These are phyloP conservation scores for Nicotiana attenuata DNA, from an alignment of 257 asterid species.

Conservation along the genomic window DNA sequence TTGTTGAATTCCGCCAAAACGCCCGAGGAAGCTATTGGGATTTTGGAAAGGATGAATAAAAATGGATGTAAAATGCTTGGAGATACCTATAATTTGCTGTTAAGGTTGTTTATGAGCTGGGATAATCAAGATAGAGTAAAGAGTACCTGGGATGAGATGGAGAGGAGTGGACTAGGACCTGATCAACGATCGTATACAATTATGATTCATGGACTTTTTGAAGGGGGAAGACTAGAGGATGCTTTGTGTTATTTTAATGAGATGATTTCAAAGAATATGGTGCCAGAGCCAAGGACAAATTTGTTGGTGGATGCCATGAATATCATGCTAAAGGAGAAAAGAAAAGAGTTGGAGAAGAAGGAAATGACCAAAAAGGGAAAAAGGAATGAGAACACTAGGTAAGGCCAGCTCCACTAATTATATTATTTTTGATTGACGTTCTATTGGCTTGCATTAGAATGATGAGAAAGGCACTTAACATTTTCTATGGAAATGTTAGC, in stretches of 20 bases:
- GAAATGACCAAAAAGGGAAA: neutral
- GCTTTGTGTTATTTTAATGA: slow-evolving; percentile 48
- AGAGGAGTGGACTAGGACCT: slow-evolving; percentile 60
- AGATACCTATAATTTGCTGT: slow-evolving; percentile 55
- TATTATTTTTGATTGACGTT: neutral
- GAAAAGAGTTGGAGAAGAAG: neutral
- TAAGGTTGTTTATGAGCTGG: slow-evolving; percentile 73
- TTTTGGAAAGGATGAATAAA: slow-evolving; percentile 56
- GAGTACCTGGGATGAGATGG: slow-evolving; percentile 64
- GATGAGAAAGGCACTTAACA: neutral
- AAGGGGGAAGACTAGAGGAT: slow-evolving; percentile 34
- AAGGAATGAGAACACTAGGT: neutral
- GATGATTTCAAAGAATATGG: slow-evolving; percentile 59
- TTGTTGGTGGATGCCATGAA: slow-evolving; percentile 49
- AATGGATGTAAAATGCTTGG: slow-evolving; percentile 40
- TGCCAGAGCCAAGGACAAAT: slow-evolving; percentile 55
- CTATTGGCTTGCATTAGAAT: neutral
- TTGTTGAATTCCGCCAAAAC: slow-evolving; percentile 46
- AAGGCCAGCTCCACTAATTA: neutral
- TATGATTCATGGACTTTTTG: slow-evolving; percentile 55
- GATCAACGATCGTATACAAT: slow-evolving; percentile 69
- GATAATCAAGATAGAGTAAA: slow-evolving; percentile 35
- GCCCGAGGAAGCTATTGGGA: slow-evolving; percentile 40
- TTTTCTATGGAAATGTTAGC: neutral
- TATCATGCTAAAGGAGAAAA: slow-evolving; percentile 27